Percentiles rank a stretch among this genome's conserved stretches.
Conservation (phyloP, 23 red algal genomes). For the Rhodosorus marinus region DNA sequence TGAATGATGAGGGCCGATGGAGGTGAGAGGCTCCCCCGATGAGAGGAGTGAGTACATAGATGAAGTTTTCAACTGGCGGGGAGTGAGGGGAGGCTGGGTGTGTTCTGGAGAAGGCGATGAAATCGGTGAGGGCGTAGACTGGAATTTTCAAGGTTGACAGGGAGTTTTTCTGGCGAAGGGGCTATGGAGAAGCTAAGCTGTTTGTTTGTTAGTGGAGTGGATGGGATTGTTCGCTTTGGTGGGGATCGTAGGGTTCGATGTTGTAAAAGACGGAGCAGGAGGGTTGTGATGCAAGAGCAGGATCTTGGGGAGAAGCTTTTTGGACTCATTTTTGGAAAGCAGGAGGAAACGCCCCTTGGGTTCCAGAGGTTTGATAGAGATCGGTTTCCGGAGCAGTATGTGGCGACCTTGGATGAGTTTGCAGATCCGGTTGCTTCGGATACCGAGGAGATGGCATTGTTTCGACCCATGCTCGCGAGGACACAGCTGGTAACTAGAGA, state of each 20-base stretch:
- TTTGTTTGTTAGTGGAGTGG: too few species aligned
- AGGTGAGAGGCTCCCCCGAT: too few species aligned
- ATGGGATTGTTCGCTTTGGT: too few species aligned
- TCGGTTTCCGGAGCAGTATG: constrained; percentile 54
- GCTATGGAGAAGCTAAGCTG: too few species aligned
- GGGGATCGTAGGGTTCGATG: too few species aligned
- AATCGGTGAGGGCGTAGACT: constrained; percentile 19
- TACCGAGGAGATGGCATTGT: constrained; percentile 3
- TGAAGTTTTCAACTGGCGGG: too few species aligned
- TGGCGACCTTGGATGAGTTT: constrained; percentile 40
- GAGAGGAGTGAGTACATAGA: too few species aligned
- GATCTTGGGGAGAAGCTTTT: constrained; percentile 28
- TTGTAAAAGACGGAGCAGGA: too few species aligned
- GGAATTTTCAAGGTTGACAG: constrained; percentile 16
- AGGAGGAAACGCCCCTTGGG: constrained; percentile 37
- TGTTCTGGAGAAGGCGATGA: constrained; percentile 22
- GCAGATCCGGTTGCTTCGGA: constrained; percentile 20
- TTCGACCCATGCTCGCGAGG: constrained; percentile 49
- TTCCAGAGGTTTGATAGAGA: constrained; percentile 61
- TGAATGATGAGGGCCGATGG: too few species aligned
- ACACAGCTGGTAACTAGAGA: constrained; percentile 21
- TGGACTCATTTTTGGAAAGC: constrained; percentile 30
- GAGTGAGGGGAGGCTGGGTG: too few species aligned
- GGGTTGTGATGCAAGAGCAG: too few species aligned
- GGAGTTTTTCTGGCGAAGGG: too few species aligned